Evolutionary conservation across 495 filamentous ascomycete genomes (phyloP).

Genomic region (Aspergillus bridgeri): DNA sequence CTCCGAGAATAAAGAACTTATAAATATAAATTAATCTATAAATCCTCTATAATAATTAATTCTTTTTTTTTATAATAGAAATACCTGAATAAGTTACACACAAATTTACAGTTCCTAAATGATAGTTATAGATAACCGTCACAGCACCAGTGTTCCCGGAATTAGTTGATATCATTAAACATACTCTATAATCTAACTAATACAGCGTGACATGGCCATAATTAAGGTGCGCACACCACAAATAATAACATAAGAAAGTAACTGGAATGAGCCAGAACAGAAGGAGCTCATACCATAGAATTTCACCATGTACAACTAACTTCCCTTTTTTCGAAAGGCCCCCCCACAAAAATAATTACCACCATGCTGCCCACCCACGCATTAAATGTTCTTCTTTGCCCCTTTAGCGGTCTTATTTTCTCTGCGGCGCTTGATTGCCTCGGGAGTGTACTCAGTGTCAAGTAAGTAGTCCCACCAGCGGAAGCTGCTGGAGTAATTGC

Average conservation of each 20-base stretch:
- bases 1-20: too few relatives aligned
- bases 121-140: too few relatives aligned
- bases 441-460: constrained; percentile 89
- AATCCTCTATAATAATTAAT: too few relatives aligned
- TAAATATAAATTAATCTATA: too few relatives aligned
- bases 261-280: neutral
- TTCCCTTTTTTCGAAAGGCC: too few relatives aligned
- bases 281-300: neutral
- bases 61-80: too few relatives aligned
- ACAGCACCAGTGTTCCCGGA: too few relatives aligned
- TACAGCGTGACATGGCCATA: neutral
- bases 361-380: constrained; percentile 11
- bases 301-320: neutral
- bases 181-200: neutral
- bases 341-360: constrained; percentile 6
- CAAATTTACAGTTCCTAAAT: too few relatives aligned
- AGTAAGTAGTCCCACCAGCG: constrained; percentile 97
- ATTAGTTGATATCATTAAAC: neutral
- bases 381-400: constrained; percentile 48
- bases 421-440: constrained; percentile 77
- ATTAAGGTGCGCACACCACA: too few relatives aligned
- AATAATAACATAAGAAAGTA: neutral
- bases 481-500: constrained; percentile 97
- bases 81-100: too few relatives aligned
- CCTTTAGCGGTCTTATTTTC: constrained; percentile 69